A percentile compares a stretch with the other conserved stretches of the same genome.
phyloP scores from a whole-genome alignment of 371 early-diverging fungal genomes.

The Apophysomyces trapeziformis region DNA sequence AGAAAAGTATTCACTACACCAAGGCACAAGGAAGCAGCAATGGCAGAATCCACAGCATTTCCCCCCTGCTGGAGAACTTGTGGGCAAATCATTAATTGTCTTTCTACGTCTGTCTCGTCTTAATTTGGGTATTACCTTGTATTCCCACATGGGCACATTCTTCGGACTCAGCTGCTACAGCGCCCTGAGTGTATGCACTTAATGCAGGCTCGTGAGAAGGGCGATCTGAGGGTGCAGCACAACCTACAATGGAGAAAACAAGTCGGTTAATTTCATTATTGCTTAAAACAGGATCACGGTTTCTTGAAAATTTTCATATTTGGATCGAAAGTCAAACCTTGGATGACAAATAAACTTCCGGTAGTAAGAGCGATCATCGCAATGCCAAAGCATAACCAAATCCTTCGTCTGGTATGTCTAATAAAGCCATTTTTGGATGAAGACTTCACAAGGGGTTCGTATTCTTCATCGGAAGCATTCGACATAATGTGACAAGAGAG shows the following conservation, averaged over 20 bases:
- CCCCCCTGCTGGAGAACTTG: slow-evolving; percentile 90
- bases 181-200: slow-evolving; percentile 52
- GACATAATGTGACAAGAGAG: not conserved
- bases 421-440: not conserved
- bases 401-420: not conserved
- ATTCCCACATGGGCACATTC: slow-evolving; percentile 86
- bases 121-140: slow-evolving; percentile 53
- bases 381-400: not conserved
- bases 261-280: too few relatives aligned
- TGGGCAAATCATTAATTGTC: not conserved
- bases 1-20: slow-evolving; percentile 95
- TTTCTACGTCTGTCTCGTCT: not conserved
- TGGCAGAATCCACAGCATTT: slow-evolving; percentile 96
- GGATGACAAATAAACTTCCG: not conserved
- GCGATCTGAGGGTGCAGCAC: not conserved
- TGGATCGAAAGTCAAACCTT: too few relatives aligned
- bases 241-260: not conserved
- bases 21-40: slow-evolving; percentile 92
- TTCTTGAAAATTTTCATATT: too few relatives aligned
- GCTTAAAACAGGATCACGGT: too few relatives aligned
- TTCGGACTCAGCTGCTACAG: slow-evolving; percentile 86
- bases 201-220: not conserved
- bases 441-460: not conserved
- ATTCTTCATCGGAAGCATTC: not conserved
- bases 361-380: not conserved